Percentiles rank a stretch among this genome's conserved stretches.
Conservation (phyloP, 192 early-diverging fungal species). For the Backusella tuberculispora region DNA sequence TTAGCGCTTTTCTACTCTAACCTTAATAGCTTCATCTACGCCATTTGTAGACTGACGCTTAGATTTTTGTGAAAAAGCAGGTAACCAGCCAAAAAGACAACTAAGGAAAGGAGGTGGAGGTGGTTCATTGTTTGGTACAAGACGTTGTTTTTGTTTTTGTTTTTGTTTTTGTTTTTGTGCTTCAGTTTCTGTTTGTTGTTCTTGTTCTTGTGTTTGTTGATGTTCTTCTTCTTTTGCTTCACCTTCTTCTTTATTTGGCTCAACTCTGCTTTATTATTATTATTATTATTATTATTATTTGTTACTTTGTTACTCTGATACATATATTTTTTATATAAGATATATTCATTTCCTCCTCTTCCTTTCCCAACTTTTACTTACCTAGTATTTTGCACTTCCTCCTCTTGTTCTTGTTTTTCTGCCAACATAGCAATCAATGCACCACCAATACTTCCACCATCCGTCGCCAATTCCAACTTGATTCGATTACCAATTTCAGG, state of each 20-base stretch:
- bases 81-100: conserved; percentile 20
- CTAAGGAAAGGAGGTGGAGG: conserved; percentile 16
- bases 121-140: conserved; percentile 10
- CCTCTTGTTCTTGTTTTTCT: conserved; percentile 16
- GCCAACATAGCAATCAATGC: conserved; percentile 69
- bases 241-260: neutral
- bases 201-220: neutral
- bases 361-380: neutral
- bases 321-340: no score
- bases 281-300: neutral
- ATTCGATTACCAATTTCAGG: conserved; percentile 68
- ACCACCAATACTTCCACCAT: conserved; percentile 78
- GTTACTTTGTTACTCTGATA: neutral
- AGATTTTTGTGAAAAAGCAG: neutral
- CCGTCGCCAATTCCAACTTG: conserved; percentile 71
- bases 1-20: conserved; percentile 9
- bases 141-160: neutral
- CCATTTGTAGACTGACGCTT: neutral
- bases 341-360: neutral
- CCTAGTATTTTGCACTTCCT: neutral
- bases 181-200: neutral
- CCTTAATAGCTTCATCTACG: neutral
- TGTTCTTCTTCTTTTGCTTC: neutral
- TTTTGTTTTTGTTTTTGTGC: neutral
- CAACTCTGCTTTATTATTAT: neutral